Base-by-base conservation (phyloP, 2,329 filamentous ascomycete genomes). In the Mollisia scopiformis region DNA sequence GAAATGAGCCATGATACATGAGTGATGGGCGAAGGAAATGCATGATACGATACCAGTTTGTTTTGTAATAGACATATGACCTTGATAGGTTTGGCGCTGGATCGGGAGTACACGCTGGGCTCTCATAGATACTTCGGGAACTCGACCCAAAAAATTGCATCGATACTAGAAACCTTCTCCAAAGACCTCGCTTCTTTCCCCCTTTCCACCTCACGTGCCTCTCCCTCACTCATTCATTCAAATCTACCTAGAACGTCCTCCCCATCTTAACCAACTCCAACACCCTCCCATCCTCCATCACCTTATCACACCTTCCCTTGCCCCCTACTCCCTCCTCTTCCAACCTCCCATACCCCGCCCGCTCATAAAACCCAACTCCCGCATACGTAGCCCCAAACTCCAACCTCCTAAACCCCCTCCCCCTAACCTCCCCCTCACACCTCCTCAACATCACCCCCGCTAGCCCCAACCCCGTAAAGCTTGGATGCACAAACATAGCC, bases 401-500 rank as follows among this genome's bases (percentile, higher is more conserved):
- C 27, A 59, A 52, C 41, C 35, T 65, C 54, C 31, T 59, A 33
- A 64, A 67, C 1, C 63, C 63, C 6, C 43, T 58, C 27, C 57
- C 55, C 28, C 35, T 61, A 23, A 61, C 63, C 16, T 55, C 61
- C 3, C 53, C 37, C 19, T 67, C 65, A 30, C 58, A 65, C 43
- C 43, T 51, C 8, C 33, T 35, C 2, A 67, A 37, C 13, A 67
- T 46, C 27, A 58, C 52, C 6, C 52, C 55, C 6, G 55, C 65
- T 14, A 65, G 55, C 1, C 65, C 63, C 23, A 19, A 56, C 10
- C 61, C 25, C 6, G 50, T 37, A 56, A 57, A 65, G 13, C 37
- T 8, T 8, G 63, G 63, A 57, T 65, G 65, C 6, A 67, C 65
- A 30, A 65, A 65, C n/a, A 65, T 55, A 10, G 65, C 65, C 6